phyloP scores from a whole-genome alignment of 768 basidiomycete genomes.

The Pulveroboletus sp. region DNA sequence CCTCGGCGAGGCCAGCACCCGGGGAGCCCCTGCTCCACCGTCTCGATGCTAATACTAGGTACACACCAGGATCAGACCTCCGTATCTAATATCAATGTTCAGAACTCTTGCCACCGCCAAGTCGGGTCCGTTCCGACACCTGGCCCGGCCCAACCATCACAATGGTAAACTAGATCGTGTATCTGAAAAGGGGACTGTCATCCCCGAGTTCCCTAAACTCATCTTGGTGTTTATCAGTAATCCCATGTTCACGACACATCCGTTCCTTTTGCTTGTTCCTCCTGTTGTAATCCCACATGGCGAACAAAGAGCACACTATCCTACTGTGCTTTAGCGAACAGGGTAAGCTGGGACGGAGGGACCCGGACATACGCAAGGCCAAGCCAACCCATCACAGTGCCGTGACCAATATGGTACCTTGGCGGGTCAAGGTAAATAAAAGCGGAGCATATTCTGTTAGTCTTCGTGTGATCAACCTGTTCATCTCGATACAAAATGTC shows the following conservation, averaged over 20 bases:
- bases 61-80: too few relatives aligned
- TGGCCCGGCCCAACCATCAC: too few relatives aligned
- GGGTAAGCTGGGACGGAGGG: slow-evolving; percentile 24
- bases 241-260: slow-evolving; percentile 38
- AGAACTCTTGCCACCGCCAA: too few relatives aligned
- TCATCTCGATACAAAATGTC: slow-evolving; percentile 1
- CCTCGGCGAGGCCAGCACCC: too few relatives aligned
- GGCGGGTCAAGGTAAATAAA: slow-evolving; percentile 34
- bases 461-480: slow-evolving; percentile 14
- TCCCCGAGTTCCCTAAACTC: slow-evolving; percentile 46
- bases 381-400: slow-evolving; percentile 26
- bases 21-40: too few relatives aligned
- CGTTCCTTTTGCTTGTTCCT: slow-evolving; percentile 46
- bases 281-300: slow-evolving; percentile 43
- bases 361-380: slow-evolving; percentile 9
- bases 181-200: slow-evolving; percentile 51
- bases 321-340: slow-evolving; percentile 26
- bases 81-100: too few relatives aligned
- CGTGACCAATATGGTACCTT: slow-evolving; percentile 31
- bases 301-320: slow-evolving; percentile 34
- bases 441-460: slow-evolving; percentile 33
- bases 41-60: too few relatives aligned
- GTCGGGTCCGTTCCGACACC: too few relatives aligned
- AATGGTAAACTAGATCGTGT: slow-evolving; percentile 6
- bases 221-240: slow-evolving; percentile 35